Conservation (phyloP, 306 rosid species). For the Myrica gale region DNA sequence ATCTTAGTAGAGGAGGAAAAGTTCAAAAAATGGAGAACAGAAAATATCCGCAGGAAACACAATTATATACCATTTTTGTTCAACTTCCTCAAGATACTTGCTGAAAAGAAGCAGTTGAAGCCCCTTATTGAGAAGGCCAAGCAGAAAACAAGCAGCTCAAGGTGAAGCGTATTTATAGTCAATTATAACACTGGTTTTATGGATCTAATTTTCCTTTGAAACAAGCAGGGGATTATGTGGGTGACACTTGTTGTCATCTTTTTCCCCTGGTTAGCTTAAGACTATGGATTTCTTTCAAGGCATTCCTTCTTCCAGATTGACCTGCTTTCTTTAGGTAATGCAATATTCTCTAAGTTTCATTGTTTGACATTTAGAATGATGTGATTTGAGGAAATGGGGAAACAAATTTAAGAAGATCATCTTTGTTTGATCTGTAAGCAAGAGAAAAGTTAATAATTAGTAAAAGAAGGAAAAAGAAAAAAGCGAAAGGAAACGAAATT, state of each 20-base stretch:
- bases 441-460: neutral
- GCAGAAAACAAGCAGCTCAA: conserved; percentile 67
- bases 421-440: neutral
- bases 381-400: neutral
- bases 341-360: neutral
- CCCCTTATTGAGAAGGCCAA: conserved; percentile 98
- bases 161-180: conserved; percentile 33
- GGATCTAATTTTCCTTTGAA: neutral
- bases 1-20: conserved; percentile 94
- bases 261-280: neutral
- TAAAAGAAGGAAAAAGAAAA: neutral
- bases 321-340: neutral
- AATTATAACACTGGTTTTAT: neutral
- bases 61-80: conserved; percentile 96
- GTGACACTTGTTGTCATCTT: neutral
- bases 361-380: neutral
- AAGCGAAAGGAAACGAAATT: neutral
- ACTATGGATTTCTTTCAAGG: neutral
- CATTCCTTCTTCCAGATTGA: neutral
- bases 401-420: neutral
- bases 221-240: neutral
- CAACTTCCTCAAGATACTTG: conserved; percentile 90
- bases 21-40: conserved; percentile 88
- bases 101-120: conserved; percentile 97
- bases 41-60: conserved; percentile 91